These are phyloP conservation scores for Fraxinus greggii DNA, from an alignment of 305 asterid genomes.

Conservation along the genomic window DNA sequence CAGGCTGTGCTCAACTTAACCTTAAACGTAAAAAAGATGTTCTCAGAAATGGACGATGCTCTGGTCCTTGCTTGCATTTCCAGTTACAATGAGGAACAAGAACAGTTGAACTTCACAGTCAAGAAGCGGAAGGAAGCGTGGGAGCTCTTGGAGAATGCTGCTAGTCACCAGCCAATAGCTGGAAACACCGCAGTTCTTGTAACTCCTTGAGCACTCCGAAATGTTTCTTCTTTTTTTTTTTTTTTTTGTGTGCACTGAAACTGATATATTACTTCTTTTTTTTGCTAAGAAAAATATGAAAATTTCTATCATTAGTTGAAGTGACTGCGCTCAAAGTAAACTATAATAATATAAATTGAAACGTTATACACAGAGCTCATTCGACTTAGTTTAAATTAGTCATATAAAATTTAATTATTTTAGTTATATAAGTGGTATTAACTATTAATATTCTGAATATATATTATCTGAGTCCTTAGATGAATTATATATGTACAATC, in stretches of 20 bases:
- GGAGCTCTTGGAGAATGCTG: slow-evolving; percentile 70
- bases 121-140: slow-evolving; percentile 69
- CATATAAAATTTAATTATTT: no score
- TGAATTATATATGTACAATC: background rate
- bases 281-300: background rate
- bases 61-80: slow-evolving; percentile 64
- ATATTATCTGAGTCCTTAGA: no score
- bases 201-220: slow-evolving; percentile 23
- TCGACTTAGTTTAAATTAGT: background rate
- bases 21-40: slow-evolving; percentile 66
- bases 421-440: background rate
- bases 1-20: slow-evolving; percentile 75
- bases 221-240: background rate
- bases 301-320: background rate
- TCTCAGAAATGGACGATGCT: slow-evolving; percentile 79
- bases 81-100: slow-evolving; percentile 58
- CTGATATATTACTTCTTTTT: no score
- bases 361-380: background rate
- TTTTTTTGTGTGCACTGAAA: background rate
- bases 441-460: no score
- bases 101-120: slow-evolving; percentile 33
- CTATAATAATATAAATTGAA: no score
- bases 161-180: slow-evolving; percentile 55
- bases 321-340: background rate
- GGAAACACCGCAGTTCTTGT: slow-evolving; percentile 54